phyloP scores from a whole-genome alignment of 805 yeast species.

The Clavispora fructus region DNA sequence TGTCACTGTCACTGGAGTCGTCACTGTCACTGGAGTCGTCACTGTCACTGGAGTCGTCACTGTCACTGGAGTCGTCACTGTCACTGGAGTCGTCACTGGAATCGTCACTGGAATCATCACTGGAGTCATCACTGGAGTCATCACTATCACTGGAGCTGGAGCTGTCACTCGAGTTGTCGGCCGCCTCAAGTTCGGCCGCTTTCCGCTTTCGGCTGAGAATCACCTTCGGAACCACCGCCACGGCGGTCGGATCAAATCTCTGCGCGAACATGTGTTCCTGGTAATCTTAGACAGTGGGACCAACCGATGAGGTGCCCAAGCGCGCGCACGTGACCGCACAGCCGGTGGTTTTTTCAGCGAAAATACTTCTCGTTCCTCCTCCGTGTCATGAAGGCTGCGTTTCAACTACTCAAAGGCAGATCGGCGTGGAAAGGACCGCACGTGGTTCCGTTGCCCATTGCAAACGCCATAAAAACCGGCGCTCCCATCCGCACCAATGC shows the following conservation, averaged over 20 bases:
- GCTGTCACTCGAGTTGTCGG: slow-evolving; percentile 13
- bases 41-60: slow-evolving; percentile 3
- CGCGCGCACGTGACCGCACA: slow-evolving; percentile 30
- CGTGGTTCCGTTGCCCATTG: slow-evolving; percentile 91
- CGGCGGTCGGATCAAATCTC: slow-evolving; percentile 51
- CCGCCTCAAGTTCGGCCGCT: slow-evolving; percentile 2
- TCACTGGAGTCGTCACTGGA: slow-evolving; percentile 2
- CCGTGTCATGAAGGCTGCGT: slow-evolving; percentile 28
- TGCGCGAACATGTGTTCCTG: slow-evolving; percentile 53
- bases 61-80: slow-evolving; percentile 12
- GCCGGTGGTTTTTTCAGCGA: background rate
- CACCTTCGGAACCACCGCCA: slow-evolving; percentile 7
- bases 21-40: slow-evolving; percentile 8
- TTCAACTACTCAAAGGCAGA: slow-evolving; percentile 26
- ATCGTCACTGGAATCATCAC: background rate
- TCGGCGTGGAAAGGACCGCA: slow-evolving; percentile 70
- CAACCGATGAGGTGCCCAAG: slow-evolving; percentile 9
- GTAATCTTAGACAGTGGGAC: background rate
- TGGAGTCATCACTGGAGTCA: background rate
- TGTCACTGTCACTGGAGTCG: slow-evolving; percentile 10
- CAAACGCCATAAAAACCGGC: slow-evolving; percentile 72
- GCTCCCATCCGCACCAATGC: slow-evolving; percentile 95
- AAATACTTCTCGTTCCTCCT: background rate
- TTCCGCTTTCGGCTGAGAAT: slow-evolving; percentile 16
- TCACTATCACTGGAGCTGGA: background rate